phyloP scores from a whole-genome alignment of 257 asterid species.

The Solanum neorickii region DNA sequence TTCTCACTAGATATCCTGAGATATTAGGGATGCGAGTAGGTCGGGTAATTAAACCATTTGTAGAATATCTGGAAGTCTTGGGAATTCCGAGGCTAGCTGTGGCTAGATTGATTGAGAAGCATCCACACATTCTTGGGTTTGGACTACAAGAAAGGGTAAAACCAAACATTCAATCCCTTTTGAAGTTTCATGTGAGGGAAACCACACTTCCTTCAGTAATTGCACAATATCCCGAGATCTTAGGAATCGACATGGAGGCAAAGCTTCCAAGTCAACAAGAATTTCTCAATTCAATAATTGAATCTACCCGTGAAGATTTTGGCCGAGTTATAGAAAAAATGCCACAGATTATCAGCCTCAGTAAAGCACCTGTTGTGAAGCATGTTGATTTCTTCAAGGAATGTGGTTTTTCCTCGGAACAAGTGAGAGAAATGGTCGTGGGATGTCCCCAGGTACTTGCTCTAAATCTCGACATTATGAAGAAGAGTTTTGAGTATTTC shows the following conservation, averaged over 20 bases:
- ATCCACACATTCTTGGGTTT: slow-evolving; percentile 85
- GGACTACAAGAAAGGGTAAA: slow-evolving; percentile 64
- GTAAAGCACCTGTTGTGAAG: slow-evolving; percentile 45
- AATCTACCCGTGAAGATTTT: slow-evolving; percentile 48
- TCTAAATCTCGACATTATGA: slow-evolving; percentile 70
- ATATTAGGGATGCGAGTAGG: slow-evolving; percentile 95
- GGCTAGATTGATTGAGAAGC: slow-evolving; percentile 76
- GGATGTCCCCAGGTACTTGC: slow-evolving; percentile 92
- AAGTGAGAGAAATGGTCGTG: slow-evolving; percentile 63
- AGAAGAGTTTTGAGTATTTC: slow-evolving; percentile 53
- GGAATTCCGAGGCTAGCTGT: slow-evolving; percentile 74
- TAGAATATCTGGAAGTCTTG: slow-evolving; percentile 66
- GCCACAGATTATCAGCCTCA: slow-evolving; percentile 78
- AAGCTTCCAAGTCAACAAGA: slow-evolving; percentile 41
- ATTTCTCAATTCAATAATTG: slow-evolving; percentile 43
- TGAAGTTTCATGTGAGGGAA: slow-evolving; percentile 53
- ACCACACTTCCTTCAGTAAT: slow-evolving; percentile 57
- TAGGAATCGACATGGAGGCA: slow-evolving; percentile 50
- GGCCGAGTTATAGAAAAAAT: slow-evolving; percentile 75
- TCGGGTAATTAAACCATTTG: slow-evolving; percentile 85
- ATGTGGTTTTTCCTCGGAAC: slow-evolving; percentile 54
- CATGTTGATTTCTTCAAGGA: slow-evolving; percentile 61
- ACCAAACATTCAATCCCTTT: slow-evolving; percentile 49
- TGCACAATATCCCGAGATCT: slow-evolving; percentile 75
- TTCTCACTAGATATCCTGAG: slow-evolving; percentile 67